Conservation (phyloP, 257 asterid genomes). For the Rubia yunnanensis region DNA sequence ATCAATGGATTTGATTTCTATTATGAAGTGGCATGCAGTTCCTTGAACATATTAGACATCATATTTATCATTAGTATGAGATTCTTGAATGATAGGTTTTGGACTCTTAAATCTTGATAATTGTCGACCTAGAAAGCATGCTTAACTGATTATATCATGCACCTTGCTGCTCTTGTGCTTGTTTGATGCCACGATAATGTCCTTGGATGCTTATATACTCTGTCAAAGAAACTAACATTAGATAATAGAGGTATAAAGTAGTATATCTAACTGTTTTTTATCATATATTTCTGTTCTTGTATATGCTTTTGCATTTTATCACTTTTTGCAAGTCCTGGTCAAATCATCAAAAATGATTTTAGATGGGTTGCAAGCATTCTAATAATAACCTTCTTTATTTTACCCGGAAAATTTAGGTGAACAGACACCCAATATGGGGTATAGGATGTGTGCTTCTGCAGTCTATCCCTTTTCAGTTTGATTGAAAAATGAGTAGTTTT, state of each 20-base stretch:
- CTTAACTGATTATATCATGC: not conserved
- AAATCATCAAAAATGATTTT: slow-evolving; percentile 93
- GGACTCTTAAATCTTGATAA: too few relatives aligned
- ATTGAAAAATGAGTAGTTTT: not conserved
- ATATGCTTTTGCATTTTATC: slow-evolving; percentile 23
- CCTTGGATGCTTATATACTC: too few relatives aligned
- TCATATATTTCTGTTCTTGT: too few relatives aligned
- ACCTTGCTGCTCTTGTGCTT: too few relatives aligned
- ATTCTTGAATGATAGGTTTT: not conserved
- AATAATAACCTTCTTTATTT: not conserved
- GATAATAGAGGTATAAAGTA: too few relatives aligned
- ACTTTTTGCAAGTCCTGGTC: slow-evolving; percentile 64
- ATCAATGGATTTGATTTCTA: not conserved
- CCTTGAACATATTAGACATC: not conserved
- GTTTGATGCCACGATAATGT: too few relatives aligned
- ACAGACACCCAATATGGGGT: not conserved
- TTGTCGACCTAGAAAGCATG: too few relatives aligned
- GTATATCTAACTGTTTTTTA: too few relatives aligned
- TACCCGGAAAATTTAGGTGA: not conserved
- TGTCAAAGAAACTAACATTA: too few relatives aligned
- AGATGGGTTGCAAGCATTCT: slow-evolving; percentile 35
- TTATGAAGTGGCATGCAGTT: not conserved
- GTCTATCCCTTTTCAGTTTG: not conserved
- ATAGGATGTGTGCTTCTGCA: not conserved
- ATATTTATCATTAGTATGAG: not conserved